Base-by-base conservation (phyloP, 2,329 filamentous ascomycete genomes). In the Paraphaeosphaeria sporulosa region DNA sequence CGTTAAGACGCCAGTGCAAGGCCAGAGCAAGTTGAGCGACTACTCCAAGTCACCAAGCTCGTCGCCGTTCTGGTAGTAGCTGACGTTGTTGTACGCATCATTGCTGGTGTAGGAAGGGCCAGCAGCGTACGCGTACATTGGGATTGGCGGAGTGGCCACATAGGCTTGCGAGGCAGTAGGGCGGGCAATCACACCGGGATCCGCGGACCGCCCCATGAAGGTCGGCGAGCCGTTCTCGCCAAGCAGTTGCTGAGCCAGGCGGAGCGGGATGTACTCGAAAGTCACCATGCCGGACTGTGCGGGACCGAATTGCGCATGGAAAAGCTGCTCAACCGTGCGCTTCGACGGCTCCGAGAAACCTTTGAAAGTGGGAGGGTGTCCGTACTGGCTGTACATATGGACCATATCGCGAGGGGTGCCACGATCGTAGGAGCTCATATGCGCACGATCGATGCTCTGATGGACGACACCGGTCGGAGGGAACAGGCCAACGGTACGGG, bases 401-500 rank as follows among this genome's bases (percentile, higher is more conserved):
- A 67, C 47, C 53, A 73, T 64, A 52, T 78, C 76, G 46, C 76
- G 75, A 43, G 78, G 86, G 30, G 91, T 95, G 30, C 93, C 93
- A 62, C 92, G 90, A 69, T 96, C 93, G 69, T 87, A 96, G 70
- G 92, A 89, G 23, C 91, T 94, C 54, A 88, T 87, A 57, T 90
- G 88, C 51, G 89, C 89, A 62, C 91, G 89, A 74, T 93, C 91
- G 73, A 93, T 89, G 64, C 92, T 88, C 17, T 89, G 86, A 67
- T 89, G 87, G 57, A 92, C 89, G 17, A 89, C 88, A 49, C 89
- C 89, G 64, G 91, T 90, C 5, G 93, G 92, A 3, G 92, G 92
- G 76, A 93, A 96, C 0, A 96, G 85, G 88, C 93, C 93, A 67
- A 94, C 88, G 71, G 92, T 89, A 73, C 93, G 90, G 1, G 93